Conservation (phyloP, 2,329 filamentous ascomycete genomes). For the Neurospora sp. region DNA sequence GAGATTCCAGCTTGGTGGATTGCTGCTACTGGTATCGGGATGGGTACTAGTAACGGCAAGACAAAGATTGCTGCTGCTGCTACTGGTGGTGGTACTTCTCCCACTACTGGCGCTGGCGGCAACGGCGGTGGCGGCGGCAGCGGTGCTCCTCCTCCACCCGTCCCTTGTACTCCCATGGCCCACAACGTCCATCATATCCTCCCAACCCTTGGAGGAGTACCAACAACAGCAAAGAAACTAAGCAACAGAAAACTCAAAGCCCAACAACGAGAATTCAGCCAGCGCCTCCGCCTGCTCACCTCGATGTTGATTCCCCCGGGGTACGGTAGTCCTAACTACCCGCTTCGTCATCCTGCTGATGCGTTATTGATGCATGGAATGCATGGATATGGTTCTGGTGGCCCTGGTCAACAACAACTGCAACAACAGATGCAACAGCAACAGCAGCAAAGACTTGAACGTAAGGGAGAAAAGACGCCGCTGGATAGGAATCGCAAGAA, state of each 20-base stretch:
- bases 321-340: background rate
- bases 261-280: background rate
- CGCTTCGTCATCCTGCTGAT: background rate
- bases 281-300: background rate
- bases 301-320: background rate
- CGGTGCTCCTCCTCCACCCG: background rate
- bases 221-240: background rate
- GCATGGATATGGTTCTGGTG: background rate
- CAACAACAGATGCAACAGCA: background rate
- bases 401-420: background rate
- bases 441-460: slow-evolving; percentile 12
- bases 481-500: background rate
- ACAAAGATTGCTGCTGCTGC: background rate
- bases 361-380: background rate
- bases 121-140: background rate
- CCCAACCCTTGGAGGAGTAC: too few species aligned
- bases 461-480: background rate
- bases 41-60: background rate
- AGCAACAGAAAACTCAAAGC: background rate
- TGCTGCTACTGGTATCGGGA: background rate
- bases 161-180: background rate
- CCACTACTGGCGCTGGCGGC: too few species aligned
- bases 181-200: background rate
- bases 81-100: background rate
- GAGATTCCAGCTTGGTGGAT: slow-evolving; percentile 35